These are phyloP conservation scores for Symbiotaphrina buchneri DNA, from an alignment of 495 filamentous ascomycete species.

Conservation along the genomic window DNA sequence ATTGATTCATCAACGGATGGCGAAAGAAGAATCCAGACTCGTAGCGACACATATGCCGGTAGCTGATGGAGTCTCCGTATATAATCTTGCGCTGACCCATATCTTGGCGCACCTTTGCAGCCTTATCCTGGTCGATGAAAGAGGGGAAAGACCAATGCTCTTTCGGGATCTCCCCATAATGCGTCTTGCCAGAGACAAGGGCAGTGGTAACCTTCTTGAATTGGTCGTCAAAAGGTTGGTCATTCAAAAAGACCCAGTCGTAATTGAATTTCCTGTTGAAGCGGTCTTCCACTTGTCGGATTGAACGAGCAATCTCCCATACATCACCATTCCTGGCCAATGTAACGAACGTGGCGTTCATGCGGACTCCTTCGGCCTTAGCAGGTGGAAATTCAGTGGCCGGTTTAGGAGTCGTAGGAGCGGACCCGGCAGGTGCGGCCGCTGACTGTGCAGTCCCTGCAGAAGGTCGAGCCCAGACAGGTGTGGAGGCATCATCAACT, in stretches of 20 bases:
- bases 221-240: slow-evolving; percentile 70
- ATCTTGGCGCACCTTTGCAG: slow-evolving; percentile 55
- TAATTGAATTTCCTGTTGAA: slow-evolving; percentile 95
- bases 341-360: slow-evolving; percentile 95
- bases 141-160: slow-evolving; percentile 85
- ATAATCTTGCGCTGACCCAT: slow-evolving; percentile 75
- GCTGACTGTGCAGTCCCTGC: not conserved
- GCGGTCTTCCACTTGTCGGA: slow-evolving; percentile 86
- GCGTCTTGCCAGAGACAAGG: slow-evolving; percentile 72
- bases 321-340: slow-evolving; percentile 80
- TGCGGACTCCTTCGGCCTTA: slow-evolving; percentile 34
- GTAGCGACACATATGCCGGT: slow-evolving; percentile 87
- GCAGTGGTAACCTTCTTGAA: slow-evolving; percentile 85
- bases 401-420: slow-evolving; percentile 8
- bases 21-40: slow-evolving; percentile 90
- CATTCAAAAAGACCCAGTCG: slow-evolving; percentile 98
- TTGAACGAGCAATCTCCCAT: slow-evolving; percentile 91
- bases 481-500: not conserved
- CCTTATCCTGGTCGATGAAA: slow-evolving; percentile 72
- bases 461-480: no score
- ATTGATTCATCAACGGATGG: slow-evolving; percentile 58
- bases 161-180: slow-evolving; percentile 65
- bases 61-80: slow-evolving; percentile 83
- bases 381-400: slow-evolving; percentile 20
- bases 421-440: not conserved